Conservation (phyloP, 805 yeast genomes). For the Jamesozyma lodderae region DNA sequence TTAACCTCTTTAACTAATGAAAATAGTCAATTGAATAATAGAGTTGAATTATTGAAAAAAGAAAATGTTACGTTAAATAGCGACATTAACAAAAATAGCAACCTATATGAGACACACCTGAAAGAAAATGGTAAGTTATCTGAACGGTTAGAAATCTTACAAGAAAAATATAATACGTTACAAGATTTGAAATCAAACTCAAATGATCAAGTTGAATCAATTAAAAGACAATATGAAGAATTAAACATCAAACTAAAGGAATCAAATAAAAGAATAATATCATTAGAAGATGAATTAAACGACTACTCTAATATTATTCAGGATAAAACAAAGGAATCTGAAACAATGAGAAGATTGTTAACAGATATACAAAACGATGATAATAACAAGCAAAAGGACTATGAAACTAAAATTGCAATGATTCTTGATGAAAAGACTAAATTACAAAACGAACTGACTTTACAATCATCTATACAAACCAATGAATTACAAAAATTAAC, state of each 20-base stretch:
- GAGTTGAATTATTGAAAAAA: conserved; percentile 25
- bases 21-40: conserved; percentile 25
- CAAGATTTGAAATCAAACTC: conserved; percentile 32
- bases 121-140: conserved; percentile 35
- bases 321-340: conserved; percentile 72
- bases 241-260: conserved; percentile 59
- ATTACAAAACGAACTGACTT: conserved; percentile 44
- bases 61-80: conserved; percentile 32
- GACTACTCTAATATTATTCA: conserved; percentile 66
- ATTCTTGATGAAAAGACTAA: conserved; percentile 53
- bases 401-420: conserved; percentile 42
- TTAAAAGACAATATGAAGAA: conserved; percentile 68
- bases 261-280: conserved; percentile 47
- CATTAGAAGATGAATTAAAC: conserved; percentile 71
- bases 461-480: conserved; percentile 44
- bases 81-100: conserved; percentile 35
- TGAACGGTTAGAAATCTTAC: conserved; percentile 35
- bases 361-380: conserved; percentile 58
- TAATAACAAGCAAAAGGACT: conserved; percentile 43
- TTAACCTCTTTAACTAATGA: conserved; percentile 27
- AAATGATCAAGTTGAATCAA: conserved; percentile 37
- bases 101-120: conserved; percentile 28
- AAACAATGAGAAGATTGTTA: conserved; percentile 59
- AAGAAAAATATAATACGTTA: conserved; percentile 32
- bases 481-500: conserved; percentile 60